Conservation (phyloP, 2,329 filamentous ascomycete genomes). For the Penicillium hordei region DNA sequence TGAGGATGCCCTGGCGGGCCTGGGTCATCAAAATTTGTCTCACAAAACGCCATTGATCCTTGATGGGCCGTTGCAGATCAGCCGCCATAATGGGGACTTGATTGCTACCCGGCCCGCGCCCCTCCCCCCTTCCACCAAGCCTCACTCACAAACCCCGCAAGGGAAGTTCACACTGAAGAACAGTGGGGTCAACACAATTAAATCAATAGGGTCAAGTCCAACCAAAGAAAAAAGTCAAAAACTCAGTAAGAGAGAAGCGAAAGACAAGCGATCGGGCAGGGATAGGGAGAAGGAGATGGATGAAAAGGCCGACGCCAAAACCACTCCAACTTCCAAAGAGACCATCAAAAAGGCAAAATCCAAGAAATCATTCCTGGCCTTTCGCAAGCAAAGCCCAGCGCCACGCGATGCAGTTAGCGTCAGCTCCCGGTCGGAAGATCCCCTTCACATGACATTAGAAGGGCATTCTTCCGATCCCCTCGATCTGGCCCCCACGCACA, state of each 20-base stretch:
- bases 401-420: neutral
- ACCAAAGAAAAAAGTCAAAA: slow-evolving; percentile 5
- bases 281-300: neutral
- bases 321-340: neutral
- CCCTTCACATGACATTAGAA: neutral
- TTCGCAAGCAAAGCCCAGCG: slow-evolving; percentile 6
- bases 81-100: slow-evolving; percentile 36
- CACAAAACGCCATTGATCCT: slow-evolving; percentile 21
- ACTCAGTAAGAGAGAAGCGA: slow-evolving; percentile 2
- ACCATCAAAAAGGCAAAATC: neutral
- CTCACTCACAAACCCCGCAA: slow-evolving; percentile 12
- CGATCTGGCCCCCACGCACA: slow-evolving; percentile 9
- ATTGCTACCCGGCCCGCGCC: slow-evolving; percentile 35
- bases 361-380: slow-evolving; percentile 4
- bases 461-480: neutral
- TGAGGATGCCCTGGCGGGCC: slow-evolving; percentile 14
- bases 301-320: neutral
- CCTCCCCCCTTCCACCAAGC: slow-evolving; percentile 26
- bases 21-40: slow-evolving; percentile 3
- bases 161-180: neutral
- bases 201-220: neutral
- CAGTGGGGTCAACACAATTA: neutral
- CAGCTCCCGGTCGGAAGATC: slow-evolving; percentile 7
- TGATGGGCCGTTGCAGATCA: slow-evolving; percentile 34
- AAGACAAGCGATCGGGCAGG: neutral